phyloP scores from a whole-genome alignment of 2,329 filamentous ascomycete genomes.

The Trichoderma arundinaceum region DNA sequence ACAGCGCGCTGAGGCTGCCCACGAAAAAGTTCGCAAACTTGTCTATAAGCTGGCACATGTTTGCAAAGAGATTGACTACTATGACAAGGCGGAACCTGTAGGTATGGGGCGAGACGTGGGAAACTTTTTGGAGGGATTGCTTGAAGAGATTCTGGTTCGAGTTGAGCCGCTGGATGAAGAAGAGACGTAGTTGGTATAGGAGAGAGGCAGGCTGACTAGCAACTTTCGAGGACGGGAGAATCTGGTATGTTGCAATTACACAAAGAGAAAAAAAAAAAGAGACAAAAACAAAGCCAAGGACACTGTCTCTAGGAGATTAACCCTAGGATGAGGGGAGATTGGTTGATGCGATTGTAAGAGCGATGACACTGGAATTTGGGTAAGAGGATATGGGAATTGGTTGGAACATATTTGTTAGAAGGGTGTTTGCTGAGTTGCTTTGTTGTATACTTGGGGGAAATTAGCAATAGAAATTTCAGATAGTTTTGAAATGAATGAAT shows the following conservation, averaged over 20 bases:
- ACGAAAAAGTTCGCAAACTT: slow-evolving; percentile 80
- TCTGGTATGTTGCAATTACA: slow-evolving; percentile 12
- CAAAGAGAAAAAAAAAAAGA: neutral
- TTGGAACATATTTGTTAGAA: slow-evolving; percentile 12
- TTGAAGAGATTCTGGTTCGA: slow-evolving; percentile 91
- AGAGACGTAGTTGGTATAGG: slow-evolving; percentile 45
- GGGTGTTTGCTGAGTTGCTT: neutral
- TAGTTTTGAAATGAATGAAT: slow-evolving; percentile 17
- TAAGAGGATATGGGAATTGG: slow-evolving; percentile 1
- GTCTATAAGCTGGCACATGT: slow-evolving; percentile 82
- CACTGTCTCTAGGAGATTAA: neutral
- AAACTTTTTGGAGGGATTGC: slow-evolving; percentile 85
- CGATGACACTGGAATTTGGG: slow-evolving; percentile 16
- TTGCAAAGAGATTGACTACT: slow-evolving; percentile 88
- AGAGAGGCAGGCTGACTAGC: neutral
- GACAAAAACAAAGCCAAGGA: neutral
- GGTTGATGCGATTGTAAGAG: slow-evolving; percentile 19
- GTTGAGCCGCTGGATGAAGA: slow-evolving; percentile 86
- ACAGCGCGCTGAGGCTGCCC: slow-evolving; percentile 71
- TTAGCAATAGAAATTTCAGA: slow-evolving; percentile 23
- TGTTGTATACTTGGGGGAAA: slow-evolving; percentile 8
- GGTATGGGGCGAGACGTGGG: slow-evolving; percentile 92
- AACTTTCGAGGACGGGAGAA: neutral
- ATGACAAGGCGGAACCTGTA: slow-evolving; percentile 84
- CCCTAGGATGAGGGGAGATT: neutral